A percentile compares a stretch with the other conserved stretches of the same genome.
Conservation (phyloP, 768 basidiomycete species). For the Leccinum barrowsii region DNA sequence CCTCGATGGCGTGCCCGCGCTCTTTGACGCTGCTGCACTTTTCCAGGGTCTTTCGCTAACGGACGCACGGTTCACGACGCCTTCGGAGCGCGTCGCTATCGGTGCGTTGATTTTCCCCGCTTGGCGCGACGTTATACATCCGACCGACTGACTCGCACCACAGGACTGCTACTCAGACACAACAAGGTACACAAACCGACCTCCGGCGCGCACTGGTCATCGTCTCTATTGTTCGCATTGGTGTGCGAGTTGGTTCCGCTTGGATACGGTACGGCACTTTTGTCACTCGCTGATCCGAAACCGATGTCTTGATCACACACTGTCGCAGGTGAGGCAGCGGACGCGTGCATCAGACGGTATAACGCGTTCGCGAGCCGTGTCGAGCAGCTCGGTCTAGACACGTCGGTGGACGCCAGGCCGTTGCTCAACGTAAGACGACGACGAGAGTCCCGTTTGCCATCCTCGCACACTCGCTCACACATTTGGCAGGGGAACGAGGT, state of each 20-base stretch:
- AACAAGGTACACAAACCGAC: conserved; percentile 59
- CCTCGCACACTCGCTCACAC: conserved; percentile 1
- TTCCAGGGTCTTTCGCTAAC: conserved; percentile 34
- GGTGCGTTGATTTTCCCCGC: conserved; percentile 38
- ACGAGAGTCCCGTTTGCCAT: background rate
- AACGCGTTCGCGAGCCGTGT: conserved; percentile 60
- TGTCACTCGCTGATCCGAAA: background rate
- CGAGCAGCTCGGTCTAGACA: conserved; percentile 57
- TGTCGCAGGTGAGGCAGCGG: conserved; percentile 41
- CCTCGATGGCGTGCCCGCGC: conserved; percentile 67
- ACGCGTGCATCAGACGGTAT: conserved; percentile 55
- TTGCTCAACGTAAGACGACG: conserved; percentile 67
- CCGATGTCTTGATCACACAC: background rate
- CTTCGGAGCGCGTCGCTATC: conserved; percentile 54
- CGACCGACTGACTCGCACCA: background rate
- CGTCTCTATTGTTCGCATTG: conserved; percentile 70
- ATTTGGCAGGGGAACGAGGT: conserved; percentile 67
- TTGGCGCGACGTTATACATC: background rate
- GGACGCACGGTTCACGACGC: conserved; percentile 32
- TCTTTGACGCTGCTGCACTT: conserved; percentile 52
- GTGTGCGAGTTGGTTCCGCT: conserved; percentile 62
- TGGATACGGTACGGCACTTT: conserved; percentile 37
- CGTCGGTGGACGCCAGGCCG: conserved; percentile 63
- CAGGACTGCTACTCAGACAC: conserved; percentile 69
- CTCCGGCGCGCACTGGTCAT: conserved; percentile 66